Evolutionary conservation across 345 rosid species (phyloP).

Genomic region (Adansonia digitata): DNA sequence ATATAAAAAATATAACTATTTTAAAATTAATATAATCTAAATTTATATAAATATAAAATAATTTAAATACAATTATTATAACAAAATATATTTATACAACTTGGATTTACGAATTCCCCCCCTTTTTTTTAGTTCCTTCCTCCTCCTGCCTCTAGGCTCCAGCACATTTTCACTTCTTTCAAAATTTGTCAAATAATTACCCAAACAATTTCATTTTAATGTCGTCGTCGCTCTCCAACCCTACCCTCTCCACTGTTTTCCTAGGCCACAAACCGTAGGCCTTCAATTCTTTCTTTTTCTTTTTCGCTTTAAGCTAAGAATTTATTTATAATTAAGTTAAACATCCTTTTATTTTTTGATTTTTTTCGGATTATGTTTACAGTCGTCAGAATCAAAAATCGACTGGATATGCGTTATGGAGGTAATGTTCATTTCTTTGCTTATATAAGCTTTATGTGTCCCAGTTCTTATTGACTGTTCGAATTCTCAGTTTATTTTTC

Average conservation of each 20-base stretch:
- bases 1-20: too few species aligned
- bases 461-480: not conserved
- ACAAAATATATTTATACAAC: too few species aligned
- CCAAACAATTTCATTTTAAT: conserved; percentile 18
- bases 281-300: not conserved
- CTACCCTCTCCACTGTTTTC: conserved; percentile 44
- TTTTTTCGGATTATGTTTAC: not conserved
- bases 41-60: too few species aligned
- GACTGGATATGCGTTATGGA: conserved; percentile 55
- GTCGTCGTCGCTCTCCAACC: conserved; percentile 54
- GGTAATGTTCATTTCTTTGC: conserved; percentile 33
- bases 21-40: too few species aligned
- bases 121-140: too few species aligned
- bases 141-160: too few species aligned
- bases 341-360: not conserved
- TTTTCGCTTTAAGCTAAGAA: not conserved
- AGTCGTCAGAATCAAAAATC: conserved; percentile 21
- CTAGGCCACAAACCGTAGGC: conserved; percentile 49
- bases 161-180: not conserved
- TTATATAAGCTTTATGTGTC: not conserved
- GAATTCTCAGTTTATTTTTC: not conserved
- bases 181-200: not conserved
- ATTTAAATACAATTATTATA: too few species aligned
- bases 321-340: not conserved
- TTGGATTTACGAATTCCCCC: too few species aligned